These are phyloP conservation scores for Castanea sativa DNA, from an alignment of 306 rosid species.

Conservation along the genomic window DNA sequence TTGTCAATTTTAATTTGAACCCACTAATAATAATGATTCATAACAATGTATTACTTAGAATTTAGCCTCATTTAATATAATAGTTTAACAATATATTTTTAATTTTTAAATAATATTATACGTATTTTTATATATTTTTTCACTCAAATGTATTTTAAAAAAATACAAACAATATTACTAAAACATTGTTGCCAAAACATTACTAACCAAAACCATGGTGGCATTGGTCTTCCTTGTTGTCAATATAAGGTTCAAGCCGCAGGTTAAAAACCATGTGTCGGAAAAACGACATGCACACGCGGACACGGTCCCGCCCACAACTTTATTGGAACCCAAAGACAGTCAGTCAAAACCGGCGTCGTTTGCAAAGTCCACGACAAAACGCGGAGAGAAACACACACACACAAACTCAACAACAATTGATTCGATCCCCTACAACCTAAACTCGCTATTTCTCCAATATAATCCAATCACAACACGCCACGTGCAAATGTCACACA, in stretches of 20 bases:
- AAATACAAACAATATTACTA: too few species aligned
- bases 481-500: conserved; percentile 9
- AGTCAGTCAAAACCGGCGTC: conserved; percentile 11
- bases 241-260: not conserved
- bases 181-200: too few species aligned
- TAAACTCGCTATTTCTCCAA: too few species aligned
- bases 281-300: not conserved
- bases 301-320: not conserved
- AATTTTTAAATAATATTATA: too few species aligned
- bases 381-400: not conserved
- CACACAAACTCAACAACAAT: not conserved
- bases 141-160: rapidly evolving
- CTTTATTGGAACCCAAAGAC: not conserved
- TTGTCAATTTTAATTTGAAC: rapidly evolving
- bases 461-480: rapidly evolving
- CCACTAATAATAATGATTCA: too few species aligned
- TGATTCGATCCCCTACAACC: not conserved
- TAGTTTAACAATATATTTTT: too few species aligned
- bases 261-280: not conserved
- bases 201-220: too few species aligned
- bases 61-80: too few species aligned
- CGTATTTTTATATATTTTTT: too few species aligned
- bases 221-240: too few species aligned
- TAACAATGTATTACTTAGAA: rapidly evolving
- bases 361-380: conserved; percentile 8